Percentiles rank a stretch among this genome's conserved stretches.
phyloP scores from a whole-genome alignment of 2,329 filamentous ascomycete genomes.

The Trichophyton equinum region DNA sequence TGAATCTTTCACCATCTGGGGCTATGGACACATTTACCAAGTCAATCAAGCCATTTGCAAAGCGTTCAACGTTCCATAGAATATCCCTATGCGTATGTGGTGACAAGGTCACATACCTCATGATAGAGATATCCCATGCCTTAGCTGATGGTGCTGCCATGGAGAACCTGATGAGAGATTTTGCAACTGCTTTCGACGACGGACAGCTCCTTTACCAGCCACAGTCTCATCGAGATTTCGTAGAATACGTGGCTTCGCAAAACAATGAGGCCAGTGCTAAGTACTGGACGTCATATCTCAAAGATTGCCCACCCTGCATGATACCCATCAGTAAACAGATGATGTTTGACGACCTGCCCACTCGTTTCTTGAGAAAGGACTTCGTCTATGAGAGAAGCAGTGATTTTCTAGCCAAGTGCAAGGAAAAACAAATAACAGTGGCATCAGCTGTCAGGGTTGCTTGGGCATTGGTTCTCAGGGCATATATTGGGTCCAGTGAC shows the following conservation, averaged over 20 bases:
- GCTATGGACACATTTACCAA: neutral
- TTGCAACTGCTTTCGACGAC: conserved; percentile 22
- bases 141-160: conserved; percentile 34
- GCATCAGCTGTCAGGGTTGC: conserved; percentile 15
- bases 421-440: conserved; percentile 11
- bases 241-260: conserved; percentile 21
- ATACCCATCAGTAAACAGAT: conserved; percentile 3
- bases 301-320: conserved; percentile 15
- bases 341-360: neutral
- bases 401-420: conserved; percentile 4
- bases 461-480: conserved; percentile 17
- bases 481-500: conserved; percentile 11
- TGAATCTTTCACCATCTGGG: neutral
- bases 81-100: neutral
- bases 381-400: neutral
- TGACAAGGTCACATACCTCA: neutral
- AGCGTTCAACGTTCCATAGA: conserved; percentile 3
- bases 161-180: conserved; percentile 27
- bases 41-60: conserved; percentile 4
- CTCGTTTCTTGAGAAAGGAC: neutral
- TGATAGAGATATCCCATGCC: conserved; percentile 32
- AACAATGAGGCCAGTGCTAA: conserved; percentile 5
- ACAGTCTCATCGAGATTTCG: conserved; percentile 18
- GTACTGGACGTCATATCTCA: conserved; percentile 18
- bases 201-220: neutral